A percentile compares a stretch with the other conserved stretches of the same genome.
Evolutionary conservation across 805 yeast genomes (phyloP).

Genomic region (Dipodascopsis uninucleata): DNA sequence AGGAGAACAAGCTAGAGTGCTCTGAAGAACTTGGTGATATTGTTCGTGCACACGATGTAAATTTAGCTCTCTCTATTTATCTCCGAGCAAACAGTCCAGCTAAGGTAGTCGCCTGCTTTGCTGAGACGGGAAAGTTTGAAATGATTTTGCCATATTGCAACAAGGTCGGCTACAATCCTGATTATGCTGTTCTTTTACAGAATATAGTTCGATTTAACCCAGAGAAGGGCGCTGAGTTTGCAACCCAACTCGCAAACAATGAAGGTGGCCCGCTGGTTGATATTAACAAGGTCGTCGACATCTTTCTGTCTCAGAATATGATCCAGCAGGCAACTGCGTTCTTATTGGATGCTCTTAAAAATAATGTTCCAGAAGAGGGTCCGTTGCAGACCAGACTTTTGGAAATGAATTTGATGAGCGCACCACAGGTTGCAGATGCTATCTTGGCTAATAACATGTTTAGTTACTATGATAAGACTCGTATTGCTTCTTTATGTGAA

Average conservation of each 20-base stretch:
- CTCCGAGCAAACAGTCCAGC: slow-evolving; percentile 76
- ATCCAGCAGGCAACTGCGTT: slow-evolving; percentile 98
- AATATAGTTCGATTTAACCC: slow-evolving; percentile 88
- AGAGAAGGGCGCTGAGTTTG: slow-evolving; percentile 98
- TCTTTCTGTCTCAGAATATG: slow-evolving; percentile 88
- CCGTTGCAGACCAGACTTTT: slow-evolving; percentile 91
- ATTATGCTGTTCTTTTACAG: slow-evolving; percentile 83
- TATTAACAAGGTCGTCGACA: slow-evolving; percentile 83
- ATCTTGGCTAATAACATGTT: slow-evolving; percentile 94
- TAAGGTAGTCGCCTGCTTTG: slow-evolving; percentile 86
- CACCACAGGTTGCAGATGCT: slow-evolving; percentile 99
- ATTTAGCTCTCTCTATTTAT: slow-evolving; percentile 87
- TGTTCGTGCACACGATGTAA: slow-evolving; percentile 80
- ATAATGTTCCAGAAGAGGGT: slow-evolving; percentile 90
- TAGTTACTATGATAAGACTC: slow-evolving; percentile 89
- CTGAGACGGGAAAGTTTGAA: slow-evolving; percentile 94
- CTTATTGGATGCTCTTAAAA: slow-evolving; percentile 89
- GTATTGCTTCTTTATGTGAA: slow-evolving; percentile 88
- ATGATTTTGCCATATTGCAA: slow-evolving; percentile 91
- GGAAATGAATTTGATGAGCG: slow-evolving; percentile 88
- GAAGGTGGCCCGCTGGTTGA: slow-evolving; percentile 59
- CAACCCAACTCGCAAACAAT: slow-evolving; percentile 73
- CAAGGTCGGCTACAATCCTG: slow-evolving; percentile 84
- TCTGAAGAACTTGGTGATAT: slow-evolving; percentile 98
- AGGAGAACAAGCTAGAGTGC: slow-evolving; percentile 87